A percentile compares a stretch with the other conserved stretches of the same genome.
Evolutionary conservation across 352 stramenopile species (phyloP).

Genomic region (Pythium sukuiense): DNA sequence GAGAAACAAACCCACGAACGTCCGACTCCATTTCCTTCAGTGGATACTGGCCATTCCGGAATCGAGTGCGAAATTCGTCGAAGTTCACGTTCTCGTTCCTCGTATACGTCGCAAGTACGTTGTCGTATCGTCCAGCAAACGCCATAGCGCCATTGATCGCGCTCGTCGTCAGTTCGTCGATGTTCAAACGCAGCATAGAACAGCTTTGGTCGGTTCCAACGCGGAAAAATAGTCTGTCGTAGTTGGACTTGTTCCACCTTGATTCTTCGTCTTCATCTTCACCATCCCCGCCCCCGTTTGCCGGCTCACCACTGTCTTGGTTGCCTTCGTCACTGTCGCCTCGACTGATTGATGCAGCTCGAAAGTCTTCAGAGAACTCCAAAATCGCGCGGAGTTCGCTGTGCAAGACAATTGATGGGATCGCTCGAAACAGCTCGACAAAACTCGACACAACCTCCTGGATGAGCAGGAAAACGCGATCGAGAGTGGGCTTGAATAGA

Average conservation of each 20-base stretch:
- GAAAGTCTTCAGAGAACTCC: constrained; percentile 52
- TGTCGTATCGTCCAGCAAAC: constrained; percentile 38
- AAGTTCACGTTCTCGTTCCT: constrained; percentile 55
- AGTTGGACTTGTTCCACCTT: constrained; percentile 26
- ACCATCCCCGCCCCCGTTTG: background rate
- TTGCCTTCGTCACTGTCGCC: background rate
- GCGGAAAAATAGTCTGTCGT: constrained; percentile 35
- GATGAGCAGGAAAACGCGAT: constrained; percentile 29
- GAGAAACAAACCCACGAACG: constrained; percentile 34
- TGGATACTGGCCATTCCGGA: constrained; percentile 46
- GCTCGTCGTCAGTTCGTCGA: constrained; percentile 43
- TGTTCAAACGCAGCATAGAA: constrained; percentile 33
- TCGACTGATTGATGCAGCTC: constrained; percentile 26
- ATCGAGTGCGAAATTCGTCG: constrained; percentile 39
- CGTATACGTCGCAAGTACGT: constrained; percentile 34
- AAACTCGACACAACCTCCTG: constrained; percentile 36
- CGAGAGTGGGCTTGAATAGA: constrained; percentile 37
- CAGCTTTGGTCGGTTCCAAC: constrained; percentile 38
- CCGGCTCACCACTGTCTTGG: background rate
- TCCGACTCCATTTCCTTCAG: constrained; percentile 44
- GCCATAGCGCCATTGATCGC: constrained; percentile 21
- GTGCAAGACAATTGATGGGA: constrained; percentile 39
- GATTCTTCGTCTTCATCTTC: constrained; percentile 12
- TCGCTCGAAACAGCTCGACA: constrained; percentile 38
- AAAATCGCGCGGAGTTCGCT: constrained; percentile 46